Percentiles rank a stretch among this genome's conserved stretches.
phyloP scores from a whole-genome alignment of 2,329 filamentous ascomycete species.

The Epichloe hybrida region DNA sequence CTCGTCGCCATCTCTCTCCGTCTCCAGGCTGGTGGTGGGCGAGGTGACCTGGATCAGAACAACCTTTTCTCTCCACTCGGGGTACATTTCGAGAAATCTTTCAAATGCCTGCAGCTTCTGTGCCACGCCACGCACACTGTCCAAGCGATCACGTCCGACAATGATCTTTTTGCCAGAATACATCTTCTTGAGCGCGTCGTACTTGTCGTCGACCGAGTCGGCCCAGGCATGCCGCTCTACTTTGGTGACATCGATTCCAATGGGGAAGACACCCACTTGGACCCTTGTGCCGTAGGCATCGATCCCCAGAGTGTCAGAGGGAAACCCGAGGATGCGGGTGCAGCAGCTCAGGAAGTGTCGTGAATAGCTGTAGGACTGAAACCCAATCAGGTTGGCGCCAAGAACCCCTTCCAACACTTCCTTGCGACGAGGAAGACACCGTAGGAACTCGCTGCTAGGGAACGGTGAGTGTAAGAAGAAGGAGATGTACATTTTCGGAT shows the following conservation, averaged over 20 bases:
- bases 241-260: constrained; percentile 79
- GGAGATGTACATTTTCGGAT: constrained; percentile 82
- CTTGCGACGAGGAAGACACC: constrained; percentile 76
- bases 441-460: constrained; percentile 88
- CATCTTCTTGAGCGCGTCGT: constrained; percentile 57
- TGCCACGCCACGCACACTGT: constrained; percentile 84
- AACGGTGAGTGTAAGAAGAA: constrained; percentile 94
- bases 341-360: constrained; percentile 92
- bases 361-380: constrained; percentile 92
- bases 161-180: constrained; percentile 92
- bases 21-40: constrained; percentile 68
- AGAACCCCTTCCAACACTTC: constrained; percentile 82
- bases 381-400: constrained; percentile 84
- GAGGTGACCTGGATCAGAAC: constrained; percentile 93
- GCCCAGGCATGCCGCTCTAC: constrained; percentile 66
- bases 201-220: constrained; percentile 55
- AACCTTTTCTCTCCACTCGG: constrained; percentile 83
- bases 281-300: constrained; percentile 83
- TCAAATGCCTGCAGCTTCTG: constrained; percentile 94
- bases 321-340: constrained; percentile 79
- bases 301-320: constrained; percentile 71
- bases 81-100: constrained; percentile 77
- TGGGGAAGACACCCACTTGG: constrained; percentile 85
- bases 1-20: constrained; percentile 62
- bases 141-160: constrained; percentile 84